Evolutionary conservation across 495 filamentous ascomycete genomes (phyloP).

Genomic region (Bacidia rubella): DNA sequence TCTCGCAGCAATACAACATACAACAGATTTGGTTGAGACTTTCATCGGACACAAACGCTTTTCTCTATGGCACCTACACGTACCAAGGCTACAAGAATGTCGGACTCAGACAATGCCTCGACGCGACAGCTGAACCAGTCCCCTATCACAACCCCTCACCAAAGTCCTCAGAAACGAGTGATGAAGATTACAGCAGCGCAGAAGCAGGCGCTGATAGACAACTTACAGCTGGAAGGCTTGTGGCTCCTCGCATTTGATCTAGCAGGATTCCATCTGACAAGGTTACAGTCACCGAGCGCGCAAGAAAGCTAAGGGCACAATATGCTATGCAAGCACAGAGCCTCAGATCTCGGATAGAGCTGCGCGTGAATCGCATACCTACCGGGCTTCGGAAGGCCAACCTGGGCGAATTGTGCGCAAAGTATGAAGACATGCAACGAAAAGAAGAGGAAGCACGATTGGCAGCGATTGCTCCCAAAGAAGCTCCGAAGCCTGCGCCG

Average conservation of each 20-base stretch:
- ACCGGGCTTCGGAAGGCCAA: slow-evolving; percentile 61
- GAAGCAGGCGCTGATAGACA: slow-evolving; percentile 83
- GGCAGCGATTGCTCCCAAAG: slow-evolving; percentile 14
- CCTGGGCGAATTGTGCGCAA: slow-evolving; percentile 68
- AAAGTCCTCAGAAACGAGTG: slow-evolving; percentile 48
- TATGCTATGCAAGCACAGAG: slow-evolving; percentile 79
- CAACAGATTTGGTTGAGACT: not conserved
- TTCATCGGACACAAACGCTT: not conserved
- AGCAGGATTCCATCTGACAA: slow-evolving; percentile 11
- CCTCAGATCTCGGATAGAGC: slow-evolving; percentile 74
- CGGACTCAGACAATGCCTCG: slow-evolving; percentile 24
- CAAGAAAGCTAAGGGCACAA: slow-evolving; percentile 78
- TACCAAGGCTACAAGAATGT: slow-evolving; percentile 48
- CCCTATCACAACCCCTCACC: slow-evolving; percentile 31
- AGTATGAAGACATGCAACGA: slow-evolving; percentile 27
- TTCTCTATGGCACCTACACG: slow-evolving; percentile 38
- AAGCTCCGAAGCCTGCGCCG: not conserved
- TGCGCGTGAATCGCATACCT: slow-evolving; percentile 89
- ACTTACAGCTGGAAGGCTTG: slow-evolving; percentile 83
- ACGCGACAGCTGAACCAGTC: slow-evolving; percentile 27
- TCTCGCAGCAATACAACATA: too few species aligned
- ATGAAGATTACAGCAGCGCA: slow-evolving; percentile 58
- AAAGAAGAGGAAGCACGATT: slow-evolving; percentile 20
- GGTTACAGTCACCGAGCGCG: slow-evolving; percentile 70
- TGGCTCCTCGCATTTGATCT: not conserved